Base-by-base conservation (phyloP, 345 rosid species). In the Hibiscus syriacus region DNA sequence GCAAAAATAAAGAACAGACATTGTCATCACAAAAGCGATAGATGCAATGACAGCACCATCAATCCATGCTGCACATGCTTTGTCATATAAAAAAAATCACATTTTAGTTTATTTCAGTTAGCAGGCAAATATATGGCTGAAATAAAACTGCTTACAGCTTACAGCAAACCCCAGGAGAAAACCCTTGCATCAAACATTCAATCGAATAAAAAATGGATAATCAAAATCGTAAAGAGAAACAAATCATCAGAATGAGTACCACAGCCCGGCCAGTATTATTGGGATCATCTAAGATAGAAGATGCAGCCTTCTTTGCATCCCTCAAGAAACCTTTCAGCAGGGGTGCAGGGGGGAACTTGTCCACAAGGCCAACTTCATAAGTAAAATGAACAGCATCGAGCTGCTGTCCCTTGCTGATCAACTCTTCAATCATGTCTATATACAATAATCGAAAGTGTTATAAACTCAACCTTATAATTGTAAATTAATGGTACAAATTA, bases 361-460 rank as follows among this genome's bases (percentile, higher is more conserved):
- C 80, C 55, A 85, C 90, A 53, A 94, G 96, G n/a, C 98, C 97
- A 72, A 88, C 95, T 77, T 91, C 99, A 81, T 86, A 89, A 22
- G 93, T 84, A 34, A 94, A 94, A 85, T 94, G 99, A 75, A 94
- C 93, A 11, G 99, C 99, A 82, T 94, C 99, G 66, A 91, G 97
- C 82, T 87, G 98, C 70, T 94, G 98, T 64, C 97, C 98, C 81
- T 84, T 83, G 60, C 85, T 86, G 79, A 94, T 86, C 71, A 94
- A 79, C 58, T 91, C 98, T 81, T 80, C 75, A 50, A 94, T 94
- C 87, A 94, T 91, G 52, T 89, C 99, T 91, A 89, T 46, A 34
- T 1, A 72, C 17, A 53, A 53, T 52, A 74, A 65, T 11, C 50
- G 20, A 25, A 23, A 23, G 48, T 38, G 20, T 68, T 64, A 76